Evolutionary conservation across 2,329 filamentous ascomycete species (phyloP), one percentile per base, ranked within the genome.

Genomic region (Arthrobotrys sphaeroides): DNA sequence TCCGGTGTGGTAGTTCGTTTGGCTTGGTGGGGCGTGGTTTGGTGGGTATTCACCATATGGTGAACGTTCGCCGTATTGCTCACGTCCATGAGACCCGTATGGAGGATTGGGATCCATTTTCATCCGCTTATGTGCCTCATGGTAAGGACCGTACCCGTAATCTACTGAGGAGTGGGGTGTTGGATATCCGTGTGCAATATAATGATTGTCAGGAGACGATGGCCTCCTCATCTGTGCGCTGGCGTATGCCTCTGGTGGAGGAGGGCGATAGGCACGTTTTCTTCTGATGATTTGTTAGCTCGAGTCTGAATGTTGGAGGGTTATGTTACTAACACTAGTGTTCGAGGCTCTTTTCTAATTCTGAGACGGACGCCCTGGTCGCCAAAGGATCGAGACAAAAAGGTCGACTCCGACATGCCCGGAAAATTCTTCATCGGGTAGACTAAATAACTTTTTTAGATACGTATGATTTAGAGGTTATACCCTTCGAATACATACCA

Each of bases 311-410:
- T 65, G 3, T 18, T 42, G 4, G 13, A 28, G 9, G n/a, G 20
- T 38, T 22, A n/a, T 2, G 12, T n/a, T 55, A 77, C 79, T 79
- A 57, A 80, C 79, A 80, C 74, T 75, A 80, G 43, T 62, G 86
- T 86, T 68, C 91, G 86, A 47, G 91, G 90, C 82, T 96, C 93
- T 81, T 96, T 96, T 65, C 93, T 88, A 51, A 96, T 86, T 61
- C 93, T 87, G 31, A 97, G 84, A 60, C 92, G 90, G 12, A 96
- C 91, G 6, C 93, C 93, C 81, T 96, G 93, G 79, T 96, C 93
- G 77, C 91, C 91, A 82, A 97, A 94, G 0, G 90, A 89, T 60
- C 92, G 87, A 0, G 93, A 95, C 45, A 96, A 83, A 78, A 90
- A 89, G 0, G 92, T 95, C 1, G 92, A 96, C 82, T 94, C 91